Conservation (phyloP, 1,139 yeast genomes). For the Sugiyamaella castrensis region DNA sequence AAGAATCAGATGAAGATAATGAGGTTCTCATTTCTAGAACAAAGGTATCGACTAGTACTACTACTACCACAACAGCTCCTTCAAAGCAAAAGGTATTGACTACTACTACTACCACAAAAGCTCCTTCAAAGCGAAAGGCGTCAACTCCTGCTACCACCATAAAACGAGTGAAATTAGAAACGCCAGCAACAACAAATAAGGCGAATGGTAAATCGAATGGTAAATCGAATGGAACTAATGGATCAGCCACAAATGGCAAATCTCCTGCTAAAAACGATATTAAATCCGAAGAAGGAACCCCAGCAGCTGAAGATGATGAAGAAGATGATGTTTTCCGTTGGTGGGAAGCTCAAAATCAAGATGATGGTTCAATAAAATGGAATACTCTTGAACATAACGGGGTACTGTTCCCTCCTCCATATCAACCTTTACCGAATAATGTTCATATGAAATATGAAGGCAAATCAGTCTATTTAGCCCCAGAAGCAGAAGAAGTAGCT, state of each 20-base stretch:
- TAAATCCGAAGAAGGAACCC: slow-evolving; percentile 11
- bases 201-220: slow-evolving; percentile 6
- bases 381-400: slow-evolving; percentile 82
- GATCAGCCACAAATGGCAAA: slow-evolving; percentile 4
- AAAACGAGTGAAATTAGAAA: slow-evolving; percentile 6
- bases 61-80: slow-evolving; percentile 2
- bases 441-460: slow-evolving; percentile 77
- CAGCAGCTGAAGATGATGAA: slow-evolving; percentile 35
- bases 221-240: not conserved
- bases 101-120: not conserved
- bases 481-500: slow-evolving; percentile 92
- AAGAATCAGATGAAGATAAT: slow-evolving; percentile 14
- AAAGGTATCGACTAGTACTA: not conserved
- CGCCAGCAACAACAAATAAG: not conserved
- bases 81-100: slow-evolving; percentile 13
- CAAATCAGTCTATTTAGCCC: slow-evolving; percentile 66
- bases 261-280: not conserved
- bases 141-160: slow-evolving; percentile 1
- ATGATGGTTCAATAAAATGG: slow-evolving; percentile 84
- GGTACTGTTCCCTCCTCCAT: slow-evolving; percentile 89
- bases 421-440: slow-evolving; percentile 79
- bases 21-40: slow-evolving; percentile 11
- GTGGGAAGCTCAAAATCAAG: slow-evolving; percentile 75
- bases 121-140: not conserved
- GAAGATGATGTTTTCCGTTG: slow-evolving; percentile 67